Evolutionary conservation across 2,329 filamentous ascomycete species (phyloP), one percentile per base, ranked within the genome.

Genomic region (Paecilomyces sp.): DNA sequence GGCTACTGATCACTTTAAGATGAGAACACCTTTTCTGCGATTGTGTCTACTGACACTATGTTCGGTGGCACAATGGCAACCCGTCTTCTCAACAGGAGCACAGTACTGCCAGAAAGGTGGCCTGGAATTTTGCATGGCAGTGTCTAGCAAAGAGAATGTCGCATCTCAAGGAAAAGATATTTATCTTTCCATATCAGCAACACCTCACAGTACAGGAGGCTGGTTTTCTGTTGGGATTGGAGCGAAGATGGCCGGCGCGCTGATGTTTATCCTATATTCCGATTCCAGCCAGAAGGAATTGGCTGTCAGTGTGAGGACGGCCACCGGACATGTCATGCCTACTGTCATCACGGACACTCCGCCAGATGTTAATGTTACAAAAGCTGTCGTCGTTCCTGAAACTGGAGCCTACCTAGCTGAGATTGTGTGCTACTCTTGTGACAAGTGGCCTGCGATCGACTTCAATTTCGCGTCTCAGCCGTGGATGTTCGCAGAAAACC

Each of bases 401-500:
- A 68, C 65, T 60, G 77, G 74, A 57, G 71, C 70, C 22, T 72
- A 70, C 70, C 74, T 78, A 28, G 80, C 82, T 60, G 80, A 79
- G 55, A 83, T 77, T 1, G 76, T 76, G 33, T 87, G 84, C 72
- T 72, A 65, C 53, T 78, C 81, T 64, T 86, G 82, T 64, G 77
- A 80, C 30, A 76, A 70, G 41, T 85, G 83, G 83, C 68, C 69
- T 6, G 68, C 70, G 3, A 68, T 87, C 60, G 78, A 86, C 62
- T 73, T 82, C n/a, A 72, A 69, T 9, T 79, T 76, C 50, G 72
- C 72, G 8, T 69, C 73, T 12, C 77, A 81, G 62, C 74, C 74
- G 50, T 83, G 81, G 68, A 80, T 85, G 56, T 87, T 80, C 65
- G 85, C 82, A n/a, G 73, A 80, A 25, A 85, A 84, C 0, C 80